phyloP scores from a whole-genome alignment of 805 yeast species.

The Ogataea paraovalis region DNA sequence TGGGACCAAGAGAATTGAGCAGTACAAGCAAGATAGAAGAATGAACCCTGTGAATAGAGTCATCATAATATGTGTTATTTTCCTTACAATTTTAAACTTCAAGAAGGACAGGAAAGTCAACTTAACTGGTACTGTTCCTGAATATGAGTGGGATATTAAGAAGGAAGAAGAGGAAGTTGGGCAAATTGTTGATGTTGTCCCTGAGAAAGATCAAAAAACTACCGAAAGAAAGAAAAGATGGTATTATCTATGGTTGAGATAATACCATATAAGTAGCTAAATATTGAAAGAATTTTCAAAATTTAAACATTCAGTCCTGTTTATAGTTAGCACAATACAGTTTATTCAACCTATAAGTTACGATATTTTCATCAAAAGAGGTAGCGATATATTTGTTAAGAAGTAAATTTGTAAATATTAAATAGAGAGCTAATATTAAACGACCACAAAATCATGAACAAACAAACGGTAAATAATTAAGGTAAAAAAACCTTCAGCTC shows the following conservation, averaged over 20 bases:
- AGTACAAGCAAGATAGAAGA: constrained; percentile 43
- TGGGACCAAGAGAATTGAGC: constrained; percentile 40
- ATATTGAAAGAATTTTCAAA: no score
- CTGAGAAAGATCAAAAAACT: background rate
- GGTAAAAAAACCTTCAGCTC: background rate
- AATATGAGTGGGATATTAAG: constrained; percentile 22
- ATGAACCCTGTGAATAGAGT: constrained; percentile 58
- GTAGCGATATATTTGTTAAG: no score
- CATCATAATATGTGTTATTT: constrained; percentile 44
- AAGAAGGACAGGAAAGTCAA: constrained; percentile 46
- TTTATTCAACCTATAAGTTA: no score
- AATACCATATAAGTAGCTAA: no score
- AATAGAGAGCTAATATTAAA: background rate
- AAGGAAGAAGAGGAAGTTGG: background rate
- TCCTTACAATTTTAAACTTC: constrained; percentile 48
- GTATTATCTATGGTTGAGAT: constrained; percentile 51
- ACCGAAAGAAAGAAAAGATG: constrained; percentile 31
- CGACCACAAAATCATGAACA: background rate
- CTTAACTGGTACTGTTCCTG: constrained; percentile 28
- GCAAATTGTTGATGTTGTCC: background rate
- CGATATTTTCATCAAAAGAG: no score
- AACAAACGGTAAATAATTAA: constrained; percentile 1
- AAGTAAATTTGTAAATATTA: no score
- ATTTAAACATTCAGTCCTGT: no score
- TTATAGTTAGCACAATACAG: no score